Evolutionary conservation across 805 yeast species (phyloP).

Genomic region (Candida glaebosa): DNA sequence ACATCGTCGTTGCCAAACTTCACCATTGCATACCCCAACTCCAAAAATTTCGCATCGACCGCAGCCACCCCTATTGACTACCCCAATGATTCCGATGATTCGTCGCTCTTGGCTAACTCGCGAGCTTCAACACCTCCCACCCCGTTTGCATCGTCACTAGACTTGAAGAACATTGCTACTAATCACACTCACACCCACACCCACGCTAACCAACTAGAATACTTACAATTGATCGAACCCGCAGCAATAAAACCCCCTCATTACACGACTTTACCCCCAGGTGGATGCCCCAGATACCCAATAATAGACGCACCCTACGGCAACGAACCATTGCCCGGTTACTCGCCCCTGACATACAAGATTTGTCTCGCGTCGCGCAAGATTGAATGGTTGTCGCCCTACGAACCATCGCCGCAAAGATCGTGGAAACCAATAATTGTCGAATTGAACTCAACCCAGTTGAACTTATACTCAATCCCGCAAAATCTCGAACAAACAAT

Average conservation of each 20-base stretch:
- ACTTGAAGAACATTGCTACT: not conserved
- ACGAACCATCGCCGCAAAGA: constrained; percentile 61
- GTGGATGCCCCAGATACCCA: constrained; percentile 42
- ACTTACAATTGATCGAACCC: constrained; percentile 34
- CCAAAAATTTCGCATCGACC: too few species aligned
- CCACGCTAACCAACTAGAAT: constrained; percentile 16
- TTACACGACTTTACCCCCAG: constrained; percentile 38
- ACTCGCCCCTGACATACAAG: constrained; percentile 62
- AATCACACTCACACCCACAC: not conserved
- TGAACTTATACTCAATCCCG: constrained; percentile 58
- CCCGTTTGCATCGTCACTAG: not conserved
- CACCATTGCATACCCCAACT: too few species aligned
- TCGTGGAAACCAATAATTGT: constrained; percentile 68
- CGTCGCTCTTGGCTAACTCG: not conserved
- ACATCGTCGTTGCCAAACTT: too few species aligned
- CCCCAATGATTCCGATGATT: constrained; percentile 1
- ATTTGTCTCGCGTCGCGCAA: constrained; percentile 60
- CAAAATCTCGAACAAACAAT: constrained; percentile 24
- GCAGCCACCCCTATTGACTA: not conserved
- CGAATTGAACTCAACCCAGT: constrained; percentile 83
- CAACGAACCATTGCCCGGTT: constrained; percentile 48
- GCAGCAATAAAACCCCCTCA: constrained; percentile 36
- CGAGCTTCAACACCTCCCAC: constrained; percentile 7
- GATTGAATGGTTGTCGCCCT: constrained; percentile 74
- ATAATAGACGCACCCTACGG: constrained; percentile 10